Evolutionary conservation across 2,329 filamentous ascomycete genomes (phyloP).

Genomic region (Lasiodiplodia hormozganensis): DNA sequence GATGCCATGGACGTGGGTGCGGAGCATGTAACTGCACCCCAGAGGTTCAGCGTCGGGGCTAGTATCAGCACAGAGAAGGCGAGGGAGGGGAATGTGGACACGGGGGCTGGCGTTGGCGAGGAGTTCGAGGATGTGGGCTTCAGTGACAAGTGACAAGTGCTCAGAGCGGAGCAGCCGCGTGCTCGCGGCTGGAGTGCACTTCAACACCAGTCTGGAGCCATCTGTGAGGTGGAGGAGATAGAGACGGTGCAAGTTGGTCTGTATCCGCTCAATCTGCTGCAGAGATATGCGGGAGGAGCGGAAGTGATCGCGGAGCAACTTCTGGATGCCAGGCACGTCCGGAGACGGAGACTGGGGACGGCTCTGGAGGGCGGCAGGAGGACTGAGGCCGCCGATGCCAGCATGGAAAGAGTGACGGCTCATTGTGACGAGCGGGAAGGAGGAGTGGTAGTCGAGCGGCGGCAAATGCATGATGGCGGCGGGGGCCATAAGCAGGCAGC

Average conservation of each 20-base stretch:
- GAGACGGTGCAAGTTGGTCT: constrained; percentile 48
- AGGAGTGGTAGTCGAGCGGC: constrained; percentile 39
- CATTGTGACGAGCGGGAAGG: constrained; percentile 44
- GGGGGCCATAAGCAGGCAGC: constrained; percentile 12
- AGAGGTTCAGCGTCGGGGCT: constrained; percentile 35
- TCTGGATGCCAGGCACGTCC: constrained; percentile 45
- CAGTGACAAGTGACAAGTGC: constrained; percentile 48
- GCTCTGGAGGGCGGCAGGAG: constrained; percentile 2
- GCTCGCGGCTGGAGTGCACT: constrained; percentile 48
- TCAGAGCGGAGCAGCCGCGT: constrained; percentile 53
- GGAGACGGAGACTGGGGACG: constrained; percentile 21
- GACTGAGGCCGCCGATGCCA: neutral
- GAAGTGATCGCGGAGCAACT: constrained; percentile 41
- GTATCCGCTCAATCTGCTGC: constrained; percentile 44
- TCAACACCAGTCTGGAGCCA: constrained; percentile 49
- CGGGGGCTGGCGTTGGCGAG: constrained; percentile 14
- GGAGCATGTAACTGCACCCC: constrained; percentile 44
- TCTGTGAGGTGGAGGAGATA: constrained; percentile 50
- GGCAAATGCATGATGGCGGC: constrained; percentile 43
- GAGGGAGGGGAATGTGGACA: constrained; percentile 44
- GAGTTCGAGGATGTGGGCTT: constrained; percentile 47
- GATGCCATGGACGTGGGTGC: constrained; percentile 43
- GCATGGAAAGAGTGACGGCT: constrained; percentile 35
- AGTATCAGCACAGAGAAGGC: constrained; percentile 48
- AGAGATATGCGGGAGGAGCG: constrained; percentile 42